phyloP scores from a whole-genome alignment of 768 basidiomycete genomes.

The Hygrocybe coccinea region DNA sequence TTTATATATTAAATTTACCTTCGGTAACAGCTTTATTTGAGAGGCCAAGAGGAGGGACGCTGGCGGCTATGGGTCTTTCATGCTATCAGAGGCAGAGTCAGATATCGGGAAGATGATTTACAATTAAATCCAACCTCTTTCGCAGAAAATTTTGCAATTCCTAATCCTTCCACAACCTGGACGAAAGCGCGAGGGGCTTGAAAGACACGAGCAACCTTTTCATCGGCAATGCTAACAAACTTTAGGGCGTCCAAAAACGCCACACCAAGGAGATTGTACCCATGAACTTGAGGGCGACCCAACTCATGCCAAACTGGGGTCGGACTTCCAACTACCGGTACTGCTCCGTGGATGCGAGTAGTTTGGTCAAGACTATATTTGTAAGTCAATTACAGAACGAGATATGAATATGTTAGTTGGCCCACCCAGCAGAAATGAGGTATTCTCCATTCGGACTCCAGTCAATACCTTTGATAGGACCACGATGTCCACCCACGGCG shows the following conservation, averaged over 20 bases:
- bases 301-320: slow-evolving; percentile 72
- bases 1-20: slow-evolving; percentile 38
- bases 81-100: slow-evolving; percentile 34
- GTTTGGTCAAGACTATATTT: slow-evolving; percentile 78
- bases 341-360: slow-evolving; percentile 76
- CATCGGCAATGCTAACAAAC: slow-evolving; percentile 91
- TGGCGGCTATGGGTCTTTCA: slow-evolving; percentile 69
- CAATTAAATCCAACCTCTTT: slow-evolving; percentile 41
- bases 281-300: slow-evolving; percentile 91
- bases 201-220: slow-evolving; percentile 92
- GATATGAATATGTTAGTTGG: slow-evolving; percentile 1
- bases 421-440: slow-evolving; percentile 79
- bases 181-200: slow-evolving; percentile 85
- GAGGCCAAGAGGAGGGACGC: slow-evolving; percentile 87
- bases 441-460: slow-evolving; percentile 90
- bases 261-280: slow-evolving; percentile 84
- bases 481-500: slow-evolving; percentile 84
- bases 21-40: slow-evolving; percentile 89
- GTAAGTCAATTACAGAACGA: slow-evolving; percentile 2
- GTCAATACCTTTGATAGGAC: slow-evolving; percentile 68
- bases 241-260: slow-evolving; percentile 69
- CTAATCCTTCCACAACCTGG: slow-evolving; percentile 49
- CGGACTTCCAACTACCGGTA: slow-evolving; percentile 21
- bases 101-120: slow-evolving; percentile 1
- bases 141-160: slow-evolving; percentile 42